Evolutionary conservation across 768 basidiomycete genomes (phyloP).

Genomic region (Mycena filopes): DNA sequence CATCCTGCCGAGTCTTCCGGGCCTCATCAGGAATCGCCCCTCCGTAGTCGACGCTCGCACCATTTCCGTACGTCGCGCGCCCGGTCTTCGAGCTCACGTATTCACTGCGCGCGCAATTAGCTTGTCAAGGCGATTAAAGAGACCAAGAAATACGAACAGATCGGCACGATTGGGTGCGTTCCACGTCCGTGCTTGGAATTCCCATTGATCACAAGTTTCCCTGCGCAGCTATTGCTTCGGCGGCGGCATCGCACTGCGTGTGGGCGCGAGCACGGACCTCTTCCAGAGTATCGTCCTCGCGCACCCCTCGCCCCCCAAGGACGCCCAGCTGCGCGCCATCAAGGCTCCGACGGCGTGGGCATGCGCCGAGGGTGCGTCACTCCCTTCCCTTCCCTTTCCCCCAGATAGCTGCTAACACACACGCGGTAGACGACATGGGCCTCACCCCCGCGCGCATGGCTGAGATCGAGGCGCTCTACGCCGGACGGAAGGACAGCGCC

Average conservation of each 20-base stretch:
- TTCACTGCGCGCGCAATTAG: slow-evolving; percentile 36
- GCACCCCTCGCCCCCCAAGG: slow-evolving; percentile 15
- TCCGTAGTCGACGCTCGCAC: slow-evolving; percentile 45
- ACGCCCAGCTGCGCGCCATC: slow-evolving; percentile 23
- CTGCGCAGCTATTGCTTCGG: slow-evolving; percentile 25
- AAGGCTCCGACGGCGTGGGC: slow-evolving; percentile 30
- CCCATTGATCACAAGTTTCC: too few species aligned
- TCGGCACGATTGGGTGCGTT: slow-evolving; percentile 56
- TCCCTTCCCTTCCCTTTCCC: not conserved
- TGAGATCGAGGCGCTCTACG: slow-evolving; percentile 49
- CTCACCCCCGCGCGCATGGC: slow-evolving; percentile 16
- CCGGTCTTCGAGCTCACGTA: slow-evolving; percentile 9
- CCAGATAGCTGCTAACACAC: too few species aligned
- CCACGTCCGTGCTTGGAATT: too few species aligned
- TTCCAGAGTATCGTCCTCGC: slow-evolving; percentile 24
- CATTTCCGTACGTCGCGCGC: slow-evolving; percentile 39
- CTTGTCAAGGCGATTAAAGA: slow-evolving; percentile 49
- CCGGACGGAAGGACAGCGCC: slow-evolving; percentile 47
- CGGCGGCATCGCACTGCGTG: slow-evolving; percentile 8
- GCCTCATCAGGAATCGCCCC: slow-evolving; percentile 45
- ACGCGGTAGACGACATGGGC: slow-evolving; percentile 26
- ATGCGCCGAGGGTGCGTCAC: slow-evolving; percentile 10
- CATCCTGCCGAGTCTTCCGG: slow-evolving; percentile 41
- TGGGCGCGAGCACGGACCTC: slow-evolving; percentile 15
- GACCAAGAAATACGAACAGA: slow-evolving; percentile 53